Conservation (phyloP, 2,329 filamentous ascomycete genomes). For the Sarocladium brachiariae region DNA sequence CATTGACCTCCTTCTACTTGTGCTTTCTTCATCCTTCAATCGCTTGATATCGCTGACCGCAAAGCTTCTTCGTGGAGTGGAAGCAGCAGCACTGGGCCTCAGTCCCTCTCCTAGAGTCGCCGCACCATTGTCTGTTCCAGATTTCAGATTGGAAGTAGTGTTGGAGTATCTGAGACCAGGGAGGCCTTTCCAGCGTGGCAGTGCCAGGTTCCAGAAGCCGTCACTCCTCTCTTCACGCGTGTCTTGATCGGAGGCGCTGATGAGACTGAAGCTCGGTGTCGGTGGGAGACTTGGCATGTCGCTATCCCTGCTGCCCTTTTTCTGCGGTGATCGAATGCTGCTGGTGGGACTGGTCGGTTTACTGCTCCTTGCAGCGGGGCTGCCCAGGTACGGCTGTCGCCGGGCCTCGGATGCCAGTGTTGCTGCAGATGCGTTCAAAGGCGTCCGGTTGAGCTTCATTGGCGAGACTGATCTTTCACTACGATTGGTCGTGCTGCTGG, state of each 20-base stretch:
- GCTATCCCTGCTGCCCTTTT: constrained; percentile 18
- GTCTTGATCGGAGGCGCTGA: constrained; percentile 25
- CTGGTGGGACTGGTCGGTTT: constrained; percentile 33
- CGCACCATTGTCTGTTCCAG: constrained; percentile 10
- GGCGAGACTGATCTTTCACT: constrained; percentile 52
- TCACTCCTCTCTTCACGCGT: constrained; percentile 33
- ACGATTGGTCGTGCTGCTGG: constrained; percentile 32
- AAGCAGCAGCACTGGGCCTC: constrained; percentile 21
- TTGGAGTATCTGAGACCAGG: constrained; percentile 26
- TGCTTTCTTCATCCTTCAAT: constrained; percentile 19
- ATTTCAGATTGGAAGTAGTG: constrained; percentile 14
- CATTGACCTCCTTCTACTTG: constrained; percentile 23
- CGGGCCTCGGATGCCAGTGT: constrained; percentile 40
- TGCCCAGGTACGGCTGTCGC: constrained; percentile 33
- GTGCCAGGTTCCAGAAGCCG: constrained; percentile 50
- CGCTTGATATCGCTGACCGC: constrained; percentile 21
- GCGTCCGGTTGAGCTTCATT: constrained; percentile 32
- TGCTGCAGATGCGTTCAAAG: constrained; percentile 28
- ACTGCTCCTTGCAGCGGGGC: constrained; percentile 12
- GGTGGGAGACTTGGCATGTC: constrained; percentile 33
- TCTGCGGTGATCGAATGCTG: constrained; percentile 19
- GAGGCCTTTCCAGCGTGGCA: constrained; percentile 39
- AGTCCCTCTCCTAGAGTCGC: neutral
- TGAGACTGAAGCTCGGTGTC: constrained; percentile 49
- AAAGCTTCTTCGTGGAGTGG: constrained; percentile 24